Evolutionary conservation across 306 rosid species (phyloP), one percentile per base, ranked within the genome.

Genomic region (Rosa persica): DNA sequence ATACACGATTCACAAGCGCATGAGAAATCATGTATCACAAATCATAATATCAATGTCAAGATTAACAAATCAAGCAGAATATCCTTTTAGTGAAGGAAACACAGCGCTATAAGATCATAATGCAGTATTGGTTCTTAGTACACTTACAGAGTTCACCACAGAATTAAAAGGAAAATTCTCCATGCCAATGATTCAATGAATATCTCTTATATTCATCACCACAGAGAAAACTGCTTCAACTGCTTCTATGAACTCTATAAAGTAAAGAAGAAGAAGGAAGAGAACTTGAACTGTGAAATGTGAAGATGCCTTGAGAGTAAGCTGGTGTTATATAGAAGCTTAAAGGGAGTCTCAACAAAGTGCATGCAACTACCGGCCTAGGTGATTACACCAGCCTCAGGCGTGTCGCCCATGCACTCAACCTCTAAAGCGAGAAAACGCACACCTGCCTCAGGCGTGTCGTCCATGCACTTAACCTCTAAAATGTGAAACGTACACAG

Each of bases 321-420:
- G 58, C 8, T 3, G 20, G 62, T 19, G 19, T 81, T 76, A 62
- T 69, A 76, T 58, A 81, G 77, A 76, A 13, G 68, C 47, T 52
- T 48, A 64, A 73, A 72, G 30, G 17, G 67, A 0, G 38, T 12
- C 17, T 17, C 16, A 6, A 30, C 67, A 52, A 60, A 22, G 52
- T 81, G 55, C 67, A 81, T 70, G 67, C n/a, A 75, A 76, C 65
- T 12, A 61, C 22, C 42, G 40, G 68, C 39, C 36, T 60, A 62
- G 44, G 60, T 47, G 73, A 70, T 61, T 57, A 81, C 81, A 70
- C 42, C 42, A 70, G 77, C 77, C 85, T 27, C 49, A 23, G 51
- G 27, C 10, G 3, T 55, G 58, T 68, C 42, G 16, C 52, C 42
- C 69, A 39, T 76, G 68, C 27, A 16, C 43, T 52, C 65, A 52